Percentiles rank a stretch among this genome's conserved stretches.
phyloP scores from a whole-genome alignment of 768 basidiomycete species.

The Boletus reticulatus region DNA sequence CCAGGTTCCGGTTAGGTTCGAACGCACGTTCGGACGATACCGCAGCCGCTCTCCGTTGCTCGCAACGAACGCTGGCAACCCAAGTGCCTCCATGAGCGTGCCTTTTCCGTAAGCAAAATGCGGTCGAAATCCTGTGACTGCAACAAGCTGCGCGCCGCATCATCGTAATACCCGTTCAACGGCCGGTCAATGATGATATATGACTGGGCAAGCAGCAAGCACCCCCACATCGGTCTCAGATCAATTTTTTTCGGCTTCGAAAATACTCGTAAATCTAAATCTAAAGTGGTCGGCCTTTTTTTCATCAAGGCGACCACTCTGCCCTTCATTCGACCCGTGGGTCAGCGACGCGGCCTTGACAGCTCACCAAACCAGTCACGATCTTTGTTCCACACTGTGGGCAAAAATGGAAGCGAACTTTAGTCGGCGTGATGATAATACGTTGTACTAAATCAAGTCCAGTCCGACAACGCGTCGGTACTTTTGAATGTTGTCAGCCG shows the following conservation, averaged over 20 bases:
- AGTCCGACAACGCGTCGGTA: slow-evolving; percentile 9
- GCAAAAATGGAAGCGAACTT: slow-evolving; percentile 25
- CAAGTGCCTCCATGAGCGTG: slow-evolving; percentile 13
- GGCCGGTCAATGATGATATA: slow-evolving; percentile 1
- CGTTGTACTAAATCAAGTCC: slow-evolving; percentile 3
- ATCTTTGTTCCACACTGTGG: slow-evolving; percentile 15
- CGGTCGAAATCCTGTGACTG: slow-evolving; percentile 14
- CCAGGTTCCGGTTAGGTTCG: slow-evolving; percentile 15
- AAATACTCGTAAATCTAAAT: slow-evolving; percentile 19
- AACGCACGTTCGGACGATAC: slow-evolving; percentile 13
- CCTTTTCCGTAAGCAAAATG: slow-evolving; percentile 18
- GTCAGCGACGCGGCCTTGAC: slow-evolving; percentile 11
- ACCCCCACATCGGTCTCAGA: slow-evolving; percentile 11
- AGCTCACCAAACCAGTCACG: slow-evolving; percentile 10
- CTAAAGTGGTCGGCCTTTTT: slow-evolving; percentile 13
- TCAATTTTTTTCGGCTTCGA: slow-evolving; percentile 12
- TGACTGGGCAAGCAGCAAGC: not conserved
- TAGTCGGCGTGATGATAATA: slow-evolving; percentile 1
- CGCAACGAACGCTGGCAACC: slow-evolving; percentile 16
- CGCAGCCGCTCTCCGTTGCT: slow-evolving; percentile 10
- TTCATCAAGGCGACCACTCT: slow-evolving; percentile 9
- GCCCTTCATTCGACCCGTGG: slow-evolving; percentile 2
- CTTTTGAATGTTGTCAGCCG: slow-evolving; percentile 14
- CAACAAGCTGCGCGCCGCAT: slow-evolving; percentile 14
- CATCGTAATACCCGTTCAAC: slow-evolving; percentile 8